Percentiles rank a stretch among this genome's conserved stretches.
These are phyloP conservation scores for Caryopteris hybrid DNA, from an alignment of 305 asterid species.

Conservation along the genomic window DNA sequence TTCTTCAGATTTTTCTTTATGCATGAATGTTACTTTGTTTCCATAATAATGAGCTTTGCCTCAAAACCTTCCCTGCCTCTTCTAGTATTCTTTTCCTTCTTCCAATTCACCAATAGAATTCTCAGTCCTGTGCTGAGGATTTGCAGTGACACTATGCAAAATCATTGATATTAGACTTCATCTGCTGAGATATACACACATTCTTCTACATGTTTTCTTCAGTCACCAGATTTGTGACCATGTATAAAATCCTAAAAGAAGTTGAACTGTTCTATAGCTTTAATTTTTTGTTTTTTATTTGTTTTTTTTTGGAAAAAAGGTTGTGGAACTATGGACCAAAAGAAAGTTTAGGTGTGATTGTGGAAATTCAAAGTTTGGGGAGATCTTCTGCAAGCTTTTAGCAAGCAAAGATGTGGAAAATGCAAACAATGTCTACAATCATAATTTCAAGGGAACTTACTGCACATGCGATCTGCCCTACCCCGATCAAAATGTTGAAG, in stretches of 20 bases:
- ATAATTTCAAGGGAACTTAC: slow-evolving; percentile 56
- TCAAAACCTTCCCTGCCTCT: not conserved
- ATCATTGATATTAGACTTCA: not conserved
- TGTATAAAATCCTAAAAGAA: not conserved
- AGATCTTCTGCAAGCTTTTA: slow-evolving; percentile 75
- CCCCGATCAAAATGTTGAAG: slow-evolving; percentile 96
- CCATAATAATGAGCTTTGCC: not conserved
- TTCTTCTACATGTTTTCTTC: not conserved
- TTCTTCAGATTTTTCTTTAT: not conserved
- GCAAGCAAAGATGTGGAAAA: slow-evolving; percentile 85
- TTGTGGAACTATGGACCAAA: slow-evolving; percentile 97
- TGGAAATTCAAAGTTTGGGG: slow-evolving; percentile 97
- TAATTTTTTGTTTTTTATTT: not conserved
- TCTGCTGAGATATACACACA: not conserved
- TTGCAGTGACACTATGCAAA: not conserved
- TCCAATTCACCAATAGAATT: not conserved
- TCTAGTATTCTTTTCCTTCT: not conserved
- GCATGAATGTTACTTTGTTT: not conserved
- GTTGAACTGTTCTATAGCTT: slow-evolving; percentile 2
- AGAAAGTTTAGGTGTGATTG: slow-evolving; percentile 95
- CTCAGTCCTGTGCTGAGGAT: not conserved
- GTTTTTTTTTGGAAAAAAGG: slow-evolving; percentile 26
- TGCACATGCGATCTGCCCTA: slow-evolving; percentile 91
- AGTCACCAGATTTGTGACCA: not conserved
- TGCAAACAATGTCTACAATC: slow-evolving; percentile 28